Base-by-base conservation (phyloP, 2,329 filamentous ascomycete species). In the Monilinia polystroma region DNA sequence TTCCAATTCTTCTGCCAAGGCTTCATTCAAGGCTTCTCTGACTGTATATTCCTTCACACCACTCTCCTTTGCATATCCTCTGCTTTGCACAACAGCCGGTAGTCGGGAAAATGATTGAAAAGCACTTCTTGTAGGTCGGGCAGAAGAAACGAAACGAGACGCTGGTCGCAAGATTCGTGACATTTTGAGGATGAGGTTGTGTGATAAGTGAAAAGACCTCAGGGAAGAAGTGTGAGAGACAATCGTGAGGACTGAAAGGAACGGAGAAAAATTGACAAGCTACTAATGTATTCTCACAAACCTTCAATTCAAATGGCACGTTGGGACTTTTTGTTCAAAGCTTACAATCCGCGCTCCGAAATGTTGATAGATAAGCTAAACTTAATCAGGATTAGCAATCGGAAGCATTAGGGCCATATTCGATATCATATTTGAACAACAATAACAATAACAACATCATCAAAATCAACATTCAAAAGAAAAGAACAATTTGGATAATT, bases 1-100 rank as follows among this genome's bases (percentile, higher is more conserved):
- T 85, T 97, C 93, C 80, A 99, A 88, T 85, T 99, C 95, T 84
- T 99, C 95, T 58, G 93, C 93, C 78, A 99, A 89, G 69, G 95
- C 95, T 84, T 99, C 94, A 80, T 99, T 99, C 77, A 99, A 84
- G 68, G 95, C 95, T 79, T 99, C 95, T 83, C 95, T 88, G 76
- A 99, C 95, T 55, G 95, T 97, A 82, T 97, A 93, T 79, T 97
- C 92, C 85, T 97, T 97, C 76, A 84, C 82, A 72, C 89, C 90
- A 62, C 73, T 75, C 68, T 75, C 74, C 58, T 72, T 74, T 52
- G 76, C 76, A 70, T 77, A 77, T 66, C 71, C 70, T 73, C 75
- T 75, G 68, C 67, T 74, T 64, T 75, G 74, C 32, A 73, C 70
- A 69, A 73, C 73, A 59, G 71, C 73, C 45, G 75, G 73, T 64